A percentile compares a stretch with the other conserved stretches of the same genome.
These are phyloP conservation scores for Hymenoscyphus repandus DNA, from an alignment of 2,329 filamentous ascomycete genomes.

Conservation along the genomic window DNA sequence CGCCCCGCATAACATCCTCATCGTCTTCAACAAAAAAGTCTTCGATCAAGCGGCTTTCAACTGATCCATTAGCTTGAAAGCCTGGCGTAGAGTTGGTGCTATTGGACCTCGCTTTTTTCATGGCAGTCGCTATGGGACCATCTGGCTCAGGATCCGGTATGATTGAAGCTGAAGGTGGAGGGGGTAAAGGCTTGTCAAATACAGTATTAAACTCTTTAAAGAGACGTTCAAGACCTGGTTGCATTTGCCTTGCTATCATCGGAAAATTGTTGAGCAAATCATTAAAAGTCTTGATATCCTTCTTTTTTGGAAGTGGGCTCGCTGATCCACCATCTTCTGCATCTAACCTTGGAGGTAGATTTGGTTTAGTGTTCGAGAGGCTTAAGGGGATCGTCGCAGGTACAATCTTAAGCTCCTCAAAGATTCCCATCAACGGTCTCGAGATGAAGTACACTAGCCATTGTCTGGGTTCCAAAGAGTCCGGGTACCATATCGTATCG, in stretches of 20 bases:
- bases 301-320: constrained; percentile 60
- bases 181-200: constrained; percentile 78
- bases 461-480: constrained; percentile 82
- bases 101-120: constrained; percentile 50
- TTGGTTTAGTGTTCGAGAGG: constrained; percentile 29
- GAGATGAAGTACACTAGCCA: constrained; percentile 98
- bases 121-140: constrained; percentile 49
- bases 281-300: constrained; percentile 84
- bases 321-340: constrained; percentile 17
- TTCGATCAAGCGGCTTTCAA: constrained; percentile 40
- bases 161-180: constrained; percentile 57
- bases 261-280: constrained; percentile 89
- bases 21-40: constrained; percentile 79
- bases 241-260: constrained; percentile 95
- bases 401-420: constrained; percentile 68
- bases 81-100: constrained; percentile 35
- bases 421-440: constrained; percentile 75
- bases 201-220: constrained; percentile 86
- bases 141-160: constrained; percentile 56
- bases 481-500: constrained; percentile 83
- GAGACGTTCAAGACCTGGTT: constrained; percentile 79
- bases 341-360: constrained; percentile 16
- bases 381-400: constrained; percentile 55
- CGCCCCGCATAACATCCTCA: constrained; percentile 82
- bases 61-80: constrained; percentile 33